Evolutionary conservation across 352 stramenopile species (phyloP), one percentile per base, ranked within the genome.

Genomic region (Peronospora tabacina): DNA sequence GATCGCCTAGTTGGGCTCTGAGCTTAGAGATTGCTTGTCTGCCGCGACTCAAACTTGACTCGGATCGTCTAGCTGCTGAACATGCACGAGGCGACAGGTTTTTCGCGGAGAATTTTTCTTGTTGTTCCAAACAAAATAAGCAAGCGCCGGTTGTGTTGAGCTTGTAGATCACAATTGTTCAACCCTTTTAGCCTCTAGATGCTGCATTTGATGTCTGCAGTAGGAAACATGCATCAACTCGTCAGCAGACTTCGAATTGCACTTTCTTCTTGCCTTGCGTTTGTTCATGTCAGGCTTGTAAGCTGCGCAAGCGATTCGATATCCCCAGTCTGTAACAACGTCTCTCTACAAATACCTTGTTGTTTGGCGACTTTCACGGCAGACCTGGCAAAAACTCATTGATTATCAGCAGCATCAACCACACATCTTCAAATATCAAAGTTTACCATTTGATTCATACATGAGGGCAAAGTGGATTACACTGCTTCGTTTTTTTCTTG

Each of bases 131-230:
- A 3, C 19, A 22, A 22, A n/a, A n/a, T n/a, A n/a, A n/a, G n/a
- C n/a, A n/a, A n/a, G n/a, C n/a, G 52, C 53, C 24, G 60, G 58
- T 17, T 60, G 51, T 11, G 53, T 61, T 17, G 48, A 50, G 19
- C 32, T 52, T 1, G 32, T 50, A 39, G 55, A 79, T 64, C 22
- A 90, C 62, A n/a, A n/a, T 62, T 22, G 75, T 74, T 34, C 62
- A 65, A n/a, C 75, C 63, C 19, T 86, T 61, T 17, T 84, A 75
- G 29, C 67, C 74, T 5, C 87, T 50, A 40, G 75, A 83, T n/a
- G 68, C 68, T 19, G 49, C 52, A 40, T 68, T 67, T 60, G 38
- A 41, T 46, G 40, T 35, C 38, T 63, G 22, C 7, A 40, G 35
- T 12, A 7, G 24, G 34, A 20, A 59, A 40, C 11, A 43, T 24